phyloP scores from a whole-genome alignment of 257 asterid species.

The Voacanga thouarsii region DNA sequence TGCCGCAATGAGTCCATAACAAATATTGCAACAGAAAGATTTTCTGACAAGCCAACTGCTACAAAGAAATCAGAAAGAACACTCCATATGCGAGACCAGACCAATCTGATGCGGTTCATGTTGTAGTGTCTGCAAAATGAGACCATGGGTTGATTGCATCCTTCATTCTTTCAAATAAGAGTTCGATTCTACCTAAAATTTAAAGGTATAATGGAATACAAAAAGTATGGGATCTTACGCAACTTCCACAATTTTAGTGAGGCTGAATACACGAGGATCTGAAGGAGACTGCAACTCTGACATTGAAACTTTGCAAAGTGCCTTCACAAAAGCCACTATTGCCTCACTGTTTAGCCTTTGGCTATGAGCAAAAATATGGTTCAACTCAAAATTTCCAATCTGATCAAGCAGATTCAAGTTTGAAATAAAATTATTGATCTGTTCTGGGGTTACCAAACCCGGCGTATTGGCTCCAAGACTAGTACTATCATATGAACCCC shows the following conservation, averaged over 20 bases:
- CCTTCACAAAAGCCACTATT: constrained; percentile 85
- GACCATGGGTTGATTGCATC: constrained; percentile 20
- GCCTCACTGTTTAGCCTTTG: constrained; percentile 98
- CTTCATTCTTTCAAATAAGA: constrained; percentile 12
- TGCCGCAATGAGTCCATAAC: constrained; percentile 98
- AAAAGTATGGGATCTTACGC: constrained; percentile 85
- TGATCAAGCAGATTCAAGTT: constrained; percentile 94
- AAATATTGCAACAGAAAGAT: constrained; percentile 94
- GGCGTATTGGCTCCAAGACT: constrained; percentile 58
- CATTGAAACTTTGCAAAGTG: constrained; percentile 95
- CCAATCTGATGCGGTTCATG: constrained; percentile 96
- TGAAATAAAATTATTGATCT: constrained; percentile 80
- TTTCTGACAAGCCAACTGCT: constrained; percentile 94
- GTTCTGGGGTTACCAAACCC: constrained; percentile 86
- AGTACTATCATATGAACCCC: constrained; percentile 97
- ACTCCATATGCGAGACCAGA: constrained; percentile 98
- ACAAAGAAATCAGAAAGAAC: constrained; percentile 96
- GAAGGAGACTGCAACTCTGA: constrained; percentile 98
- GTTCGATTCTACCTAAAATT: neutral
- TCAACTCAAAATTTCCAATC: constrained; percentile 90
- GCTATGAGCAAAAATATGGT: constrained; percentile 99
- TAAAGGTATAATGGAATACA: constrained; percentile 23
- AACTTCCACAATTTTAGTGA: constrained; percentile 98
- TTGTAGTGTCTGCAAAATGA: constrained; percentile 88
- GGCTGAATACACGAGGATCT: constrained; percentile 98